A percentile compares a stretch with the other conserved stretches of the same genome.
Conservation (phyloP, 495 filamentous ascomycete species). For the Hypoxylon trugodes region DNA sequence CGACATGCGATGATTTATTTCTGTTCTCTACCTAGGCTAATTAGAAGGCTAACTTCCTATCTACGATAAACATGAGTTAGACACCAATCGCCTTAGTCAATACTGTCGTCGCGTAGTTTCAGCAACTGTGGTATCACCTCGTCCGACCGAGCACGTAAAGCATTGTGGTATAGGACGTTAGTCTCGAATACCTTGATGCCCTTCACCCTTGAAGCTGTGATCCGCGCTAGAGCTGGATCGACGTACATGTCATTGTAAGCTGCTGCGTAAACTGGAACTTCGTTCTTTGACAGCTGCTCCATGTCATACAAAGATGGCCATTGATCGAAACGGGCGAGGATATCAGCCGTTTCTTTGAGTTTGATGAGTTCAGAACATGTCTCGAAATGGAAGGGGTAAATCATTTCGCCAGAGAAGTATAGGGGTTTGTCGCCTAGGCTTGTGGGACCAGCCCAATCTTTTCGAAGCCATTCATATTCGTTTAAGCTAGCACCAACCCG, state of each 20-base stretch:
- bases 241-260: conserved; percentile 98
- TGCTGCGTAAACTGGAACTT: conserved; percentile 88
- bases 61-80: background rate
- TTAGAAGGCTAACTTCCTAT: background rate
- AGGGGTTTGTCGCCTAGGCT: conserved; percentile 62
- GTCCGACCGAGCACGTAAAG: conserved; percentile 72
- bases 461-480: conserved; percentile 55
- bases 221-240: conserved; percentile 73
- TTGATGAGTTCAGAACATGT: conserved; percentile 74
- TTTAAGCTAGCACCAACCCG: conserved; percentile 48
- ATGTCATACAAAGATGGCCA: conserved; percentile 85
- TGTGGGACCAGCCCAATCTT: conserved; percentile 37
- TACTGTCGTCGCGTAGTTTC: conserved; percentile 72
- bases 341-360: conserved; percentile 70
- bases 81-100: conserved; percentile 63
- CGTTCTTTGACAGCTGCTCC: conserved; percentile 74
- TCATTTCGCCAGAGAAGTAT: conserved; percentile 92
- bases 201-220: conserved; percentile 78
- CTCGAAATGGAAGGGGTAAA: conserved; percentile 83
- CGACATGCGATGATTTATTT: conserved; percentile 4
- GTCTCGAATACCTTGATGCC: conserved; percentile 83
- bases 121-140: conserved; percentile 78
- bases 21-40: background rate
- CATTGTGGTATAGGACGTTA: conserved; percentile 88
- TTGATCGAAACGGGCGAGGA: conserved; percentile 68